A percentile compares a stretch with the other conserved stretches of the same genome.
These are phyloP conservation scores for Aspergillus carbonarius DNA, from an alignment of 2,329 filamentous ascomycete genomes.

Conservation along the genomic window DNA sequence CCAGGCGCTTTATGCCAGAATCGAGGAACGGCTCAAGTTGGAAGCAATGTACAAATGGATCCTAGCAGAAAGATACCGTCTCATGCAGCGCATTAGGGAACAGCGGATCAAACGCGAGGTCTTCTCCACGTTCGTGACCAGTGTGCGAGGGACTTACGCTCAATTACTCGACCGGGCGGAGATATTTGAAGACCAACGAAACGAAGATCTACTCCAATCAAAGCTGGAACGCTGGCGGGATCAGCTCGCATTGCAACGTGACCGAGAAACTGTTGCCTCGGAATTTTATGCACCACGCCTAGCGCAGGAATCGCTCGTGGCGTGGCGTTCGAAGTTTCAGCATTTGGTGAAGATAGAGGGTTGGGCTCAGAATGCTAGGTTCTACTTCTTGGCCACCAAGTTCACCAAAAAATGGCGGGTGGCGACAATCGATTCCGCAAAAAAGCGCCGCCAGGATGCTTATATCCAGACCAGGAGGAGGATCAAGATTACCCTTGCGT, in stretches of 20 bases:
- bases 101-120: slow-evolving; percentile 40
- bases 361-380: slow-evolving; percentile 57
- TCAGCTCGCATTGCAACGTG: slow-evolving; percentile 38
- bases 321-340: slow-evolving; percentile 39
- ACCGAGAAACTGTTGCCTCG: slow-evolving; percentile 42
- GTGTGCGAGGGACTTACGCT: slow-evolving; percentile 38
- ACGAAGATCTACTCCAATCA: slow-evolving; percentile 34
- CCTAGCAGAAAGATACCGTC: slow-evolving; percentile 48
- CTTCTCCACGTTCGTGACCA: slow-evolving; percentile 42
- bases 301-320: slow-evolving; percentile 39
- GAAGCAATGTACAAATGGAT: slow-evolving; percentile 63
- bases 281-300: slow-evolving; percentile 46
- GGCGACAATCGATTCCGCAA: slow-evolving; percentile 51
- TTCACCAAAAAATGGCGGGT: slow-evolving; percentile 53
- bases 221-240: slow-evolving; percentile 40
- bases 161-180: slow-evolving; percentile 39
- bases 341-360: slow-evolving; percentile 50
- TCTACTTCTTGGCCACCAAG: slow-evolving; percentile 55
- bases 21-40: slow-evolving; percentile 56
- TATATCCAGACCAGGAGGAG: slow-evolving; percentile 55
- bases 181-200: slow-evolving; percentile 33
- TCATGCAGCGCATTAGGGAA: slow-evolving; percentile 42
- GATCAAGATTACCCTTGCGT: slow-evolving; percentile 55
- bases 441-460: slow-evolving; percentile 54
- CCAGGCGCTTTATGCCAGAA: slow-evolving; percentile 51